Conservation (phyloP, 2,329 filamentous ascomycete species). For the Monilinia aucupariae region DNA sequence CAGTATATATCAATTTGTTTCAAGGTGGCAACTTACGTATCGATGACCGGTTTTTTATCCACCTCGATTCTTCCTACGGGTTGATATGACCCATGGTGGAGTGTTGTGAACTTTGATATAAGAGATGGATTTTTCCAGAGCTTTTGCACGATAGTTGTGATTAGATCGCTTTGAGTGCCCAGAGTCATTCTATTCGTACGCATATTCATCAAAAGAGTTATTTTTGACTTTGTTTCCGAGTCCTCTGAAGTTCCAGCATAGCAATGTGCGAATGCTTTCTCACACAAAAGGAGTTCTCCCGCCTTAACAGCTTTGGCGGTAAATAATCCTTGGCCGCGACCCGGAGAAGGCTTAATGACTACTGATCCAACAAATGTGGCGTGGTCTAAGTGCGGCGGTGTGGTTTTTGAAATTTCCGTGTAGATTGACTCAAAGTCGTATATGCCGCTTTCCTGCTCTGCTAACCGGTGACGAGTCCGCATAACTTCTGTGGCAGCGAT, state of each 20-base stretch:
- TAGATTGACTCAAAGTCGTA: constrained; percentile 22
- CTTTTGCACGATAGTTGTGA: constrained; percentile 17
- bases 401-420: constrained; percentile 15
- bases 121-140: constrained; percentile 18
- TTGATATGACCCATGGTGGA: constrained; percentile 20
- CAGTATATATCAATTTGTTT: neutral
- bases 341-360: constrained; percentile 11
- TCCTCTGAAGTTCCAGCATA: constrained; percentile 3
- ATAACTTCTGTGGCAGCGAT: constrained; percentile 7
- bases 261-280: constrained; percentile 23
- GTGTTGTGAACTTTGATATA: constrained; percentile 9
- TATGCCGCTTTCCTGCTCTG: constrained; percentile 19
- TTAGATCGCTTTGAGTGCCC: constrained; percentile 15
- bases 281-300: constrained; percentile 22
- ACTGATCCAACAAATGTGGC: constrained; percentile 20
- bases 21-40: constrained; percentile 17
- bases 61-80: neutral
- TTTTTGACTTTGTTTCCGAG: neutral
- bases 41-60: constrained; percentile 17
- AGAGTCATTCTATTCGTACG: constrained; percentile 13
- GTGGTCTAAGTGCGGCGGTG: constrained; percentile 19
- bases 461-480: constrained; percentile 16
- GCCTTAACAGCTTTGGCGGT: constrained; percentile 19
- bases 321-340: constrained; percentile 18
- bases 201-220: constrained; percentile 10